These are phyloP conservation scores for Candida krabiensis DNA, from an alignment of 805 yeast genomes.

Conservation along the genomic window DNA sequence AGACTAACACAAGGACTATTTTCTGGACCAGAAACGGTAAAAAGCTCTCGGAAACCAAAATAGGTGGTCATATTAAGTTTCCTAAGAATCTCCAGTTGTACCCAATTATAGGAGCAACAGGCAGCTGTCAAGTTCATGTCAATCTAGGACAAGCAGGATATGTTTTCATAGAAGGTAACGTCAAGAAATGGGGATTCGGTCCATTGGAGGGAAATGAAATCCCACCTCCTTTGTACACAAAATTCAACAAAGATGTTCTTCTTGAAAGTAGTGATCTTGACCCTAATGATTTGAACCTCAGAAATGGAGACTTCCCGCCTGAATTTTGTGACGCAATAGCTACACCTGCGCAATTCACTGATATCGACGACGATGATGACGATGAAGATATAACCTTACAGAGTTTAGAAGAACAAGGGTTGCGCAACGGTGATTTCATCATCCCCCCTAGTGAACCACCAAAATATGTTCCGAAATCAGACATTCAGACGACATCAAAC, in stretches of 20 bases:
- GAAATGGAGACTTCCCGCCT: constrained; percentile 52
- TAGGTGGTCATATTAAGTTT: constrained; percentile 77
- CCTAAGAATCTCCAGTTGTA: constrained; percentile 70
- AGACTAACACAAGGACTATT: constrained; percentile 78
- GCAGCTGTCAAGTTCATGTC: constrained; percentile 79
- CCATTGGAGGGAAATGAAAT: constrained; percentile 83
- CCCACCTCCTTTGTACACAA: constrained; percentile 92
- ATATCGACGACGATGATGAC: constrained; percentile 26
- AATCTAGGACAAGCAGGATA: constrained; percentile 91
- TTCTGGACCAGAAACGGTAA: constrained; percentile 96
- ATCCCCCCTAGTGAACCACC: constrained; percentile 20
- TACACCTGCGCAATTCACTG: constrained; percentile 31
- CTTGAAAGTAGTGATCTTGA: constrained; percentile 61
- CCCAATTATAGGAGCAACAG: constrained; percentile 88
- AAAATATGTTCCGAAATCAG: constrained; percentile 3
- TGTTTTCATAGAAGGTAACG: constrained; percentile 89
- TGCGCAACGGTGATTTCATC: constrained; percentile 18
- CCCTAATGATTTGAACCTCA: constrained; percentile 42
- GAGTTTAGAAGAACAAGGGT: constrained; percentile 24
- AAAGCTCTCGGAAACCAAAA: constrained; percentile 74
- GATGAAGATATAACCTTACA: constrained; percentile 31
- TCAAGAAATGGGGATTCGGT: constrained; percentile 95
- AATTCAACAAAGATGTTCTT: constrained; percentile 73
- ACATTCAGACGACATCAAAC: too few relatives aligned
- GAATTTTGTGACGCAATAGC: constrained; percentile 47